Percentiles rank a stretch among this genome's conserved stretches.
These are phyloP conservation scores for Bauhinia variegata DNA, from an alignment of 306 rosid species.

Conservation along the genomic window DNA sequence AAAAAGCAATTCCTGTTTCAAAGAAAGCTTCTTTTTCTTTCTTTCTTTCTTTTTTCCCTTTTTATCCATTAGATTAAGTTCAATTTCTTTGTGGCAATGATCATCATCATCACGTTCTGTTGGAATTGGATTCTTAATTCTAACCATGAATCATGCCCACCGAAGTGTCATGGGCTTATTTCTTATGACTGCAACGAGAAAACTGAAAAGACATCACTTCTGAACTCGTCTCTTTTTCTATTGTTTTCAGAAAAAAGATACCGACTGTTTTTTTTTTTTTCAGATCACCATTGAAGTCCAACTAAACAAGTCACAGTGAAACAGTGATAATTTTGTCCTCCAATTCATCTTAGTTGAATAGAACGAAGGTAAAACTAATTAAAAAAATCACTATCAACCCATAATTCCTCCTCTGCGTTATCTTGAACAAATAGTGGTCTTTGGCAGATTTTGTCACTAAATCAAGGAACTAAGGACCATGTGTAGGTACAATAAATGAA, in stretches of 20 bases:
- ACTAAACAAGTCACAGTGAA: conserved; percentile 10
- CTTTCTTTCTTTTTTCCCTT: conserved; percentile 20
- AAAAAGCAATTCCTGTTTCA: conserved; percentile 69
- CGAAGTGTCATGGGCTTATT: conserved; percentile 42
- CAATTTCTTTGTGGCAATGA: background rate
- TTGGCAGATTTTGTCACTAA: conserved; percentile 49
- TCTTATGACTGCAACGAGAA: conserved; percentile 47
- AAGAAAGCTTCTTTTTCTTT: conserved; percentile 34
- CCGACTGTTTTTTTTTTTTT: conserved; percentile 48
- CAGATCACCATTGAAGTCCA: conserved; percentile 18
- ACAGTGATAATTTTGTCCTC: conserved; percentile 24
- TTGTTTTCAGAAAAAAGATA: conserved; percentile 39
- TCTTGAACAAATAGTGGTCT: conserved; percentile 41
- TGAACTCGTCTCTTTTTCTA: conserved; percentile 40
- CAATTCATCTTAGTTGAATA: conserved; percentile 10
- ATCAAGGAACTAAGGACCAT: conserved; percentile 39
- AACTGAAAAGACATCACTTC: conserved; percentile 24
- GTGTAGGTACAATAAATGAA: conserved; percentile 30
- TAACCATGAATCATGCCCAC: conserved; percentile 44
- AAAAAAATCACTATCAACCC: conserved; percentile 4
- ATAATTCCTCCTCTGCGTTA: conserved; percentile 15
- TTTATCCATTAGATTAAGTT: conserved; percentile 28
- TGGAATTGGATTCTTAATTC: conserved; percentile 52
- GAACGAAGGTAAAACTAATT: background rate
- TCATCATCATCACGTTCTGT: conserved; percentile 34